Base-by-base conservation (phyloP, 1,139 yeast genomes). In the Saccharomyces hybrid region DNA sequence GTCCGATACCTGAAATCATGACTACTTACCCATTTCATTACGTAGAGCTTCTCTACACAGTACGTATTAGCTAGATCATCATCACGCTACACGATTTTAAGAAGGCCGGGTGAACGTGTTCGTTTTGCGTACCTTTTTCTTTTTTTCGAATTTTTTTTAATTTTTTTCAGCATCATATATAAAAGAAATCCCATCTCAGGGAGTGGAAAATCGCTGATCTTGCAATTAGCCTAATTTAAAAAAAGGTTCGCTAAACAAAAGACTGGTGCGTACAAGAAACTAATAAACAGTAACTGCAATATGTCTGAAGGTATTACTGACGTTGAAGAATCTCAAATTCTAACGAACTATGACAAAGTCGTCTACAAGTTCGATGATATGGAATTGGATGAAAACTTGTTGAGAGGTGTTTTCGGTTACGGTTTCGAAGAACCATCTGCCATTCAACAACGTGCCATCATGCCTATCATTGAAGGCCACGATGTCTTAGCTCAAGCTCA, bases 301-400 rank as follows among this genome's bases (percentile, higher is more conserved):
- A 71, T 71, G 74, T 70, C 74, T 67, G 77, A 73, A 68, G 89
- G 89, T 72, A 85, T 88, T 72, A 81, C 86, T 67, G 95, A 88
- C 76, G 81, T 88, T 72, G 96, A 87, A 75, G 77, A 89, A 69
- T 82, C 82, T 73, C 82, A 84, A 75, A 90, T 91, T 16, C 95
- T 88, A 80, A 80, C 97, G 79, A 93, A 93, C 87, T 91, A 91
- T 84, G 97, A 91, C 81, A 90, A 90, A 75, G 93, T 88, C 72
- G 96, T 90, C 74, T 83, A 85, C 82, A 79, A 86, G 64, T 86
- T 86, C 75, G 95, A 86, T 71, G 97, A 90, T 73, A 81, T 86
- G 76, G 84, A 86, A 85, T 80, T 86, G 73, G 85, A 85, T 76
- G 84, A 82, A 66, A 81, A 78, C 68, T 82, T 86, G 71, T 82